A percentile compares a stretch with the other conserved stretches of the same genome.
phyloP scores from a whole-genome alignment of 768 basidiomycete genomes.

The Panellus pusillus region DNA sequence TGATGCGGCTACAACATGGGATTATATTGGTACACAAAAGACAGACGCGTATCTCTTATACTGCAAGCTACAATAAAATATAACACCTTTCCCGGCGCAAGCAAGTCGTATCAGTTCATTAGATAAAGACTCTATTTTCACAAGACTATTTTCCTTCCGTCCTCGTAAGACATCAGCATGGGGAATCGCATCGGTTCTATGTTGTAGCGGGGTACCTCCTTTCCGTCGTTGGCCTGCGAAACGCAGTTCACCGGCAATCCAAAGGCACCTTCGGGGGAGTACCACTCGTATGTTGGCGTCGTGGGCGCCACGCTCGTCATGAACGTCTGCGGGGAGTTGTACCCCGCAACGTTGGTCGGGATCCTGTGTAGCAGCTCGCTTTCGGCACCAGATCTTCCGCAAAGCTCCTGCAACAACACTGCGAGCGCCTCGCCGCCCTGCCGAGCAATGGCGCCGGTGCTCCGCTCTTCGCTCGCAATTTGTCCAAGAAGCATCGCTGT shows the following conservation, averaged over 20 bases:
- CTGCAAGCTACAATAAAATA: conserved; percentile 5
- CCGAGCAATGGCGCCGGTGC: conserved; percentile 38
- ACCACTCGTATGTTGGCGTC: conserved; percentile 18
- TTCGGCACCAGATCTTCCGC: conserved; percentile 3
- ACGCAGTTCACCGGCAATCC: conserved; percentile 1
- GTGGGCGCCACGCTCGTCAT: background rate
- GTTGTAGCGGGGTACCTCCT: conserved; percentile 8
- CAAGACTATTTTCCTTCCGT: conserved; percentile 7
- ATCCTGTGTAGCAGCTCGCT: conserved; percentile 18
- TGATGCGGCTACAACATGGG: too few relatives aligned
- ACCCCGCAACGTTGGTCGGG: background rate
- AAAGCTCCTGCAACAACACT: conserved; percentile 31
- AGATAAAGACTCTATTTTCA: background rate
- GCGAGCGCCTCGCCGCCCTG: conserved; percentile 41
- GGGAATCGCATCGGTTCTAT: conserved; percentile 11
- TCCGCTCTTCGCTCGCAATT: conserved; percentile 34
- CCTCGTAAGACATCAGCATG: conserved; percentile 15
- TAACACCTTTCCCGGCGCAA: too few relatives aligned
- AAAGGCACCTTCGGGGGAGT: conserved; percentile 8
- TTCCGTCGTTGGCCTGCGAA: conserved; percentile 2
- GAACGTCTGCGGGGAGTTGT: conserved; percentile 7
- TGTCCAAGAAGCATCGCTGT: conserved; percentile 37
- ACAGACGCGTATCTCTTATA: background rate
- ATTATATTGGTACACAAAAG: too few relatives aligned
- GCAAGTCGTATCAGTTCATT: background rate